Conservation (phyloP, 139 green algal species). For the Gonium pectorale region DNA sequence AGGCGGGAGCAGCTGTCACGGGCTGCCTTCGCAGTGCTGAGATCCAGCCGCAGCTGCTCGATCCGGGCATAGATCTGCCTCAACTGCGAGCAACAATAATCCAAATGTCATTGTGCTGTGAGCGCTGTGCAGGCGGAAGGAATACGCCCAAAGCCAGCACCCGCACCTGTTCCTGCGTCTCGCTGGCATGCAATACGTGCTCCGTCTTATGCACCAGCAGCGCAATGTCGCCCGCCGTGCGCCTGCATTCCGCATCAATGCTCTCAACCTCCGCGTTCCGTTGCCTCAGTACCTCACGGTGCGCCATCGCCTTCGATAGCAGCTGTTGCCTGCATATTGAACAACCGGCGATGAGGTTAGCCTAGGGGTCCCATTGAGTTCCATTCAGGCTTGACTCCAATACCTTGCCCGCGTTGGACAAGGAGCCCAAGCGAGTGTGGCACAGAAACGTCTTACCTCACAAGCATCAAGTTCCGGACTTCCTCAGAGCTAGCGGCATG, state of each 20-base stretch:
- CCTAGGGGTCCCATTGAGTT: too few species aligned
- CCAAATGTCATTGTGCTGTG: neutral
- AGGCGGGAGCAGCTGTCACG: neutral
- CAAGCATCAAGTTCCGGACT: constrained; percentile 25
- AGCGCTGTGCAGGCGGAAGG: too few species aligned
- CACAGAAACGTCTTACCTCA: too few species aligned
- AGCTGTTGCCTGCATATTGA: constrained; percentile 26
- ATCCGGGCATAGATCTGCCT: neutral
- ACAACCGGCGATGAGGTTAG: neutral
- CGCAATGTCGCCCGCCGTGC: neutral
- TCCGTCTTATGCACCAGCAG: neutral
- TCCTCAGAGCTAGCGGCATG: constrained; percentile 20
- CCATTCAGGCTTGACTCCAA: too few species aligned
- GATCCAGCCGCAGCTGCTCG: neutral
- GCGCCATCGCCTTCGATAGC: neutral
- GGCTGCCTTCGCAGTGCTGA: neutral
- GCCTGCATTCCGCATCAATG: neutral
- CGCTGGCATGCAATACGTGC: constrained; percentile 16
- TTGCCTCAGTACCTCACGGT: neutral
- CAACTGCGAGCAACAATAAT: neutral
- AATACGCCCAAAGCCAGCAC: neutral
- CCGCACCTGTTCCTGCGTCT: constrained; percentile 20
- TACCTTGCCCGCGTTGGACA: too few species aligned
- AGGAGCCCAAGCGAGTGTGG: too few species aligned
- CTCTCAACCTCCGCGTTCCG: constrained; percentile 1